Percentiles rank a stretch among this genome's conserved stretches.
Conservation (phyloP, 768 basidiomycete genomes). For the Auricularia auricula-judae region DNA sequence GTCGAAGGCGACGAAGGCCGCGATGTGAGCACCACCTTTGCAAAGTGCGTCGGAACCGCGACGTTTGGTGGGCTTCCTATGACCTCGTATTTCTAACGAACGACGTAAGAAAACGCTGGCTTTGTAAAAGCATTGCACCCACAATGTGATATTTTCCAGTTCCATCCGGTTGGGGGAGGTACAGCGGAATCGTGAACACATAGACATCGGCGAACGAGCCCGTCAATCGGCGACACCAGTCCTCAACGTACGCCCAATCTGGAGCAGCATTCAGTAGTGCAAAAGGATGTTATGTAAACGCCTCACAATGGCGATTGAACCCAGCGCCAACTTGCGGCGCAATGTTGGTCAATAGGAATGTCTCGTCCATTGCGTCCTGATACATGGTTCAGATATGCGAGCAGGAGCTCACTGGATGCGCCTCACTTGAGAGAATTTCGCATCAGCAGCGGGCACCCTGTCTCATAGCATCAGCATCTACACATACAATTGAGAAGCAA, state of each 20-base stretch:
- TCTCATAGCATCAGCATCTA: background rate
- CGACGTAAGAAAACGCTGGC: background rate
- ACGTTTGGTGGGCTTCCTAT: conserved; percentile 88
- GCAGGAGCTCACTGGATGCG: background rate
- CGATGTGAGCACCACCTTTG: conserved; percentile 82
- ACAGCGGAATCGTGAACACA: conserved; percentile 95
- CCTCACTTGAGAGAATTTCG: conserved; percentile 70
- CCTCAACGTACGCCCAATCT: conserved; percentile 97
- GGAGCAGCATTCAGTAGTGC: background rate
- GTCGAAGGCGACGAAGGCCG: conserved; percentile 63
- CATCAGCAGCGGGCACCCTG: conserved; percentile 96
- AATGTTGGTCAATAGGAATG: conserved; percentile 89
- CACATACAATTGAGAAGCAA: background rate
- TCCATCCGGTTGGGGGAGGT: conserved; percentile 71
- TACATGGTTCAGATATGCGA: background rate
- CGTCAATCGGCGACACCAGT: conserved; percentile 89
- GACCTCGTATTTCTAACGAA: conserved; percentile 73
- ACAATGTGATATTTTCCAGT: conserved; percentile 97
- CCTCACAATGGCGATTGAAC: conserved; percentile 91
- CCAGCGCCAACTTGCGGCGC: conserved; percentile 97
- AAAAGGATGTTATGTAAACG: background rate
- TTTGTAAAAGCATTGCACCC: conserved; percentile 23
- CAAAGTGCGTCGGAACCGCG: conserved; percentile 94
- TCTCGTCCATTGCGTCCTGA: conserved; percentile 90
- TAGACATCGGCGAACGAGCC: conserved; percentile 88